phyloP scores from a whole-genome alignment of 495 filamentous ascomycete species.

The Clohesyomyces aquaticus region DNA sequence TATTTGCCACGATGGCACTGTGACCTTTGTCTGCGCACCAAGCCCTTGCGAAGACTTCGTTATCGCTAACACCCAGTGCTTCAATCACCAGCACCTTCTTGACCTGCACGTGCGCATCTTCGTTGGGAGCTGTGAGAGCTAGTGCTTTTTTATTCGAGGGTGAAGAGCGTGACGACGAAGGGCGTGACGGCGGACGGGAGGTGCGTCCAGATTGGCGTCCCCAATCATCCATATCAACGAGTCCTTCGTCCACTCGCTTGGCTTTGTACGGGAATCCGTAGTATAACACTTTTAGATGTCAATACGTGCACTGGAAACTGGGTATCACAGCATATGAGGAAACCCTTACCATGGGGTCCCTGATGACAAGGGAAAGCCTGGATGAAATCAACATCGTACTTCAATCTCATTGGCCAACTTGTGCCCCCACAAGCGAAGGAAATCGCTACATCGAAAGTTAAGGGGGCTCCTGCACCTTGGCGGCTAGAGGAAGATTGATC shows the following conservation, averaged over 20 bases:
- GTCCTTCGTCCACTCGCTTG: conserved; percentile 58
- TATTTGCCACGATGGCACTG: conserved; percentile 66
- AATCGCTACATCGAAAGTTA: conserved; percentile 64
- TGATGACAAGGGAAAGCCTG: conserved; percentile 67
- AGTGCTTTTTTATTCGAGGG: conserved; percentile 21
- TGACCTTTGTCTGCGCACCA: conserved; percentile 75
- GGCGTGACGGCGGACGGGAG: conserved; percentile 30
- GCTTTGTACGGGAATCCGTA: conserved; percentile 64
- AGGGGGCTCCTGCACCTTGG: conserved; percentile 44
- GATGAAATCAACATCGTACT: conserved; percentile 69
- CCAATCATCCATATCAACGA: conserved; percentile 67
- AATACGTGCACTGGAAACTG: background rate
- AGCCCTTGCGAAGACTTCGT: conserved; percentile 72
- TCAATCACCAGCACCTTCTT: conserved; percentile 70
- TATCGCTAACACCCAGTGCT: conserved; percentile 70
- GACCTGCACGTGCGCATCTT: conserved; percentile 45
- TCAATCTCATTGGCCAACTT: conserved; percentile 64
- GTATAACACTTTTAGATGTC: conserved; percentile 54
- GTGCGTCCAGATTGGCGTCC: conserved; percentile 44
- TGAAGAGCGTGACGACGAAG: conserved; percentile 25
- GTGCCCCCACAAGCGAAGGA: conserved; percentile 68
- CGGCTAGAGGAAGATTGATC: conserved; percentile 35
- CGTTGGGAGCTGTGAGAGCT: conserved; percentile 17
- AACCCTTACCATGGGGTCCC: conserved; percentile 61
- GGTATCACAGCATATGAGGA: background rate